Evolutionary conservation across 257 asterid species (phyloP).

Genomic region (Solanum ahanhuiri): DNA sequence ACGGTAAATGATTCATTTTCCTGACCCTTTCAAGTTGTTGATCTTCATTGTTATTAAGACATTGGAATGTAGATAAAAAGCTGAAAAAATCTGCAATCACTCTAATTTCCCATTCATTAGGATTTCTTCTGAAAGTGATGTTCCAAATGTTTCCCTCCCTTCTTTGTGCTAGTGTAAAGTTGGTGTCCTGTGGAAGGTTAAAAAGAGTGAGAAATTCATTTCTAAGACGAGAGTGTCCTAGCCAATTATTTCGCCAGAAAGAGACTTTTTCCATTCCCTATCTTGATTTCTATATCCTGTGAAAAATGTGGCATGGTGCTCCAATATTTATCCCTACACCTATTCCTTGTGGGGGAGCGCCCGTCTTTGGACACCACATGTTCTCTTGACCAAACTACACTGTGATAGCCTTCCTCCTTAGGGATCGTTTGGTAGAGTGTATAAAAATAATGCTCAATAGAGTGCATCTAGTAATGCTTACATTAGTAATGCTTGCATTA

Average conservation of each 20-base stretch:
- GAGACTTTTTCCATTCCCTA: neutral
- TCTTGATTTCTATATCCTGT: neutral
- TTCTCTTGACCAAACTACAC: neutral
- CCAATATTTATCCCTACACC: neutral
- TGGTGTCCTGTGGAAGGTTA: neutral
- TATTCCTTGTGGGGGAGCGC: neutral
- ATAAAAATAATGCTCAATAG: too few species aligned
- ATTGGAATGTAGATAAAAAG: neutral
- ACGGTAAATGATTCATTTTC: neutral
- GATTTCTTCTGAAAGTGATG: neutral
- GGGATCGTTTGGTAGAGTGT: too few species aligned
- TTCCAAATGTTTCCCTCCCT: neutral
- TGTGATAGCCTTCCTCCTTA: neutral
- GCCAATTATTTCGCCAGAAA: neutral
- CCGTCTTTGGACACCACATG: neutral
- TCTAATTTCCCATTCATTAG: neutral
- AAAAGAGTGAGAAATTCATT: neutral
- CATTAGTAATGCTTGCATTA: too few species aligned
- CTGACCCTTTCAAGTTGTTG: neutral
- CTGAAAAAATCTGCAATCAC: neutral
- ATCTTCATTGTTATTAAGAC: neutral
- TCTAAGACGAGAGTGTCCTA: neutral
- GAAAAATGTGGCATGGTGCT: neutral
- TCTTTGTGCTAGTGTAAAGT: neutral
- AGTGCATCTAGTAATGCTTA: too few species aligned